Conservation (phyloP, 495 filamentous ascomycete genomes). For the Penicillium canariense region DNA sequence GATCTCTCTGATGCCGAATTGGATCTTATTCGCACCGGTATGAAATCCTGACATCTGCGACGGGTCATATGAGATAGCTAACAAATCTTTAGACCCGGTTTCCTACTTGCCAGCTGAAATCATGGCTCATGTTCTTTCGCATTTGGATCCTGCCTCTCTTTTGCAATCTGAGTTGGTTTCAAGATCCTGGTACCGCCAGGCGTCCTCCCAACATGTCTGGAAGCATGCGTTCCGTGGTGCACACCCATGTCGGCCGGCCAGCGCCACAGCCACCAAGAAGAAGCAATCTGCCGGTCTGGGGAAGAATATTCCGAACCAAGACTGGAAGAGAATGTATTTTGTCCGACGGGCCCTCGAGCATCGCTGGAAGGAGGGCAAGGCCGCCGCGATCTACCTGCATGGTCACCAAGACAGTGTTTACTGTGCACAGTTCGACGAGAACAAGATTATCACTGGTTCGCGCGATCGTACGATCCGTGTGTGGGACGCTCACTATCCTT, state of each 20-base stretch:
- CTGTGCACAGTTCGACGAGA: slow-evolving; percentile 96
- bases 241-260: slow-evolving; percentile 47
- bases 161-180: slow-evolving; percentile 61
- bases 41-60: slow-evolving; percentile 12
- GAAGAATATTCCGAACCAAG: slow-evolving; percentile 49
- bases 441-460: slow-evolving; percentile 95
- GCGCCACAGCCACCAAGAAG: slow-evolving; percentile 44
- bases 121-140: slow-evolving; percentile 65
- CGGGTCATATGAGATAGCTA: slow-evolving; percentile 8
- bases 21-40: slow-evolving; percentile 40
- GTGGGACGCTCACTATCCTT: slow-evolving; percentile 84
- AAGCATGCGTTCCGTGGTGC: slow-evolving; percentile 69
- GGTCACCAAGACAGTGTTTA: slow-evolving; percentile 95
- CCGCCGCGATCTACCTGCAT: slow-evolving; percentile 80
- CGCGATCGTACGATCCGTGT: slow-evolving; percentile 92
- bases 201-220: slow-evolving; percentile 71
- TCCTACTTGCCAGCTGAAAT: slow-evolving; percentile 67
- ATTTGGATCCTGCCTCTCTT: slow-evolving; percentile 67
- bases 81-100: slow-evolving; percentile 59
- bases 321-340: slow-evolving; percentile 86
- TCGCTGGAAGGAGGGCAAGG: slow-evolving; percentile 75
- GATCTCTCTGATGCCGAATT: slow-evolving; percentile 45
- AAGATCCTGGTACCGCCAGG: slow-evolving; percentile 58
- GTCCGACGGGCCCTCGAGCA: slow-evolving; percentile 70
- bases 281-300: slow-evolving; percentile 49